phyloP scores from a whole-genome alignment of 352 stramenopile species.

The Pilasporangium apinafurcum region DNA sequence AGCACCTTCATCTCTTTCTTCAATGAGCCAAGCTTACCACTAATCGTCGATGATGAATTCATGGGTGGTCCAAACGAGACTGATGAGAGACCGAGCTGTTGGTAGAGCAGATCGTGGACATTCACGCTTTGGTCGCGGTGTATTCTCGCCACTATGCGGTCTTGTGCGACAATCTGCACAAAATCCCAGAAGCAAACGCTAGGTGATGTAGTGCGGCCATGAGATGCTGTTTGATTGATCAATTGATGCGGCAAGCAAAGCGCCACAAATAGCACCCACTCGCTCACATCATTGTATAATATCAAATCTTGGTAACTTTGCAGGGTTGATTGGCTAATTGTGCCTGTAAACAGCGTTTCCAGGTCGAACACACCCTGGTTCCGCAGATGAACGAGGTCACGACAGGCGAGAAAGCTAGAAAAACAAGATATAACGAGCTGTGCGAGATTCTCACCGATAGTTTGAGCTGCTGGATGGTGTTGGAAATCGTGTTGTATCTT shows the following conservation, averaged over 20 bases:
- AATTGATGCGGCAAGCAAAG: constrained; percentile 46
- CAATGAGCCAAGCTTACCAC: constrained; percentile 1
- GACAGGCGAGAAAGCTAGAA: constrained; percentile 30
- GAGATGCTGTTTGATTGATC: constrained; percentile 3
- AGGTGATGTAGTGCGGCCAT: neutral
- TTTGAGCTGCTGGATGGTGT: constrained; percentile 21
- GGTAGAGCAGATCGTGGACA: constrained; percentile 49
- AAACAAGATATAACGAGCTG: constrained; percentile 52
- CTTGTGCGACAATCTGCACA: constrained; percentile 37
- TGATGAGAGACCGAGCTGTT: constrained; percentile 22
- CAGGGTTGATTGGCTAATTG: constrained; percentile 4
- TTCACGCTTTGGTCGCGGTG: constrained; percentile 41
- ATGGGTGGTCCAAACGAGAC: neutral
- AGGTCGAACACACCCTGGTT: constrained; percentile 43
- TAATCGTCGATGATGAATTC: constrained; percentile 1
- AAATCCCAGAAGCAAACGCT: constrained; percentile 47
- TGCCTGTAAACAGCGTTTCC: constrained; percentile 18
- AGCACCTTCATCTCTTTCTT: constrained; percentile 38
- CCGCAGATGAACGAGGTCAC: constrained; percentile 45
- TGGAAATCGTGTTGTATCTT: constrained; percentile 57
- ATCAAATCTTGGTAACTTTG: constrained; percentile 17
- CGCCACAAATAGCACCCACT: constrained; percentile 54
- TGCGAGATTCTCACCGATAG: constrained; percentile 19
- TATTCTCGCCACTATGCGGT: constrained; percentile 38
- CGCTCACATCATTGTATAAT: constrained; percentile 9